Conservation (phyloP, 129 eudicot genomes). For the Flaveria sonorensis region DNA sequence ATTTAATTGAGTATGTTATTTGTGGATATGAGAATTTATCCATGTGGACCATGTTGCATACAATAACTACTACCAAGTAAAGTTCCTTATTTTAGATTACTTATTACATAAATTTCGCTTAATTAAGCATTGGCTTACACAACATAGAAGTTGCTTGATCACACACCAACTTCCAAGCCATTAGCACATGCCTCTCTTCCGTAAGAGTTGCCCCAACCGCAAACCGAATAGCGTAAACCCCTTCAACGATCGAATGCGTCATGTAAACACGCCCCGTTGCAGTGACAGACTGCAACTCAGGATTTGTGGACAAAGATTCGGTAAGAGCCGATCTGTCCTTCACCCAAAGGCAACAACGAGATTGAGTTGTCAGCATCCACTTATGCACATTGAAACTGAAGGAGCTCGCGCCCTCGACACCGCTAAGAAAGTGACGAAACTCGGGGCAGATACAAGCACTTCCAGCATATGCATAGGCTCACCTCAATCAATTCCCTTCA, state of each 20-base stretch:
- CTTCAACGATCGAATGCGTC: constrained; percentile 7
- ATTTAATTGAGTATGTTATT: too few relatives aligned
- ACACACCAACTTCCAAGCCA: constrained; percentile 44
- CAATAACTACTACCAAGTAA: too few relatives aligned
- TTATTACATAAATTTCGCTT: too few relatives aligned
- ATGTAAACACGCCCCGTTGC: neutral
- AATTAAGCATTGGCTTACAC: neutral
- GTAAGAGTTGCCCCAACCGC: constrained; percentile 13
- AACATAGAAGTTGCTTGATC: constrained; percentile 37
- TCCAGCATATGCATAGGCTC: constrained; percentile 6
- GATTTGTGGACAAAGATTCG: constrained; percentile 12
- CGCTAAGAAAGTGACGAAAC: constrained; percentile 29
- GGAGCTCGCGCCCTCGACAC: constrained; percentile 34
- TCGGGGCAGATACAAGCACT: constrained; percentile 30
- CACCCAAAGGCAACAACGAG: constrained; percentile 42
- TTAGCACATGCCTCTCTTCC: neutral
- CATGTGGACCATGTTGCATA: too few relatives aligned
- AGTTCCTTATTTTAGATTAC: too few relatives aligned
- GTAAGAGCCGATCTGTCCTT: constrained; percentile 18
- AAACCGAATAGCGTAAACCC: neutral
- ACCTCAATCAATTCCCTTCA: too few relatives aligned
- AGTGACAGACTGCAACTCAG: constrained; percentile 19
- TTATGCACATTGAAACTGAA: constrained; percentile 34
- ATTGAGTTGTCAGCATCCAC: constrained; percentile 29
- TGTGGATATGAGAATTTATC: too few relatives aligned